Percentiles rank a stretch among this genome's conserved stretches.
Conservation (phyloP, 345 rosid species). For the Hypericum perforatum region DNA sequence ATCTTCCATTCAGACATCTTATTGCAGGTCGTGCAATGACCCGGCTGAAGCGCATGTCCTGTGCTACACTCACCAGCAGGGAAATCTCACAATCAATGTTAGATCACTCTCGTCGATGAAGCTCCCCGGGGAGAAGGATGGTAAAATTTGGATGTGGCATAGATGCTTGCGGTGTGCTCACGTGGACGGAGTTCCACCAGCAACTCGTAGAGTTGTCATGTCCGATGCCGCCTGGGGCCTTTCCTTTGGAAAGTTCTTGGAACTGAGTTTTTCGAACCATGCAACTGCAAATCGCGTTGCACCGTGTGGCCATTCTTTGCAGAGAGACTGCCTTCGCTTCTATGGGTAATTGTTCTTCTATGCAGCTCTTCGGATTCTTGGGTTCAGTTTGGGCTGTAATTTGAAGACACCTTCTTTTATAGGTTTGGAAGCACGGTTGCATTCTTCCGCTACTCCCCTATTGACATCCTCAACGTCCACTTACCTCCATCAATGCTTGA, state of each 20-base stretch:
- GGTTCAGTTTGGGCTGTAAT: conserved; percentile 11
- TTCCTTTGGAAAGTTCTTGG: conserved; percentile 95
- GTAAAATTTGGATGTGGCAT: conserved; percentile 99
- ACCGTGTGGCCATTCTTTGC: conserved; percentile 96
- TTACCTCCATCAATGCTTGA: conserved; percentile 75
- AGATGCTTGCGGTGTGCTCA: conserved; percentile 86
- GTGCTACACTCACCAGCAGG: conserved; percentile 92
- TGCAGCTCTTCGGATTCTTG: neutral
- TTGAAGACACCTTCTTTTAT: conserved; percentile 14
- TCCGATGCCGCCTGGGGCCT: conserved; percentile 99
- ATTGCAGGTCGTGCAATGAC: conserved; percentile 66
- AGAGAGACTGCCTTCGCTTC: conserved; percentile 92
- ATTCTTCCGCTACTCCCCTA: conserved; percentile 89
- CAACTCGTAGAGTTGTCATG: conserved; percentile 91
- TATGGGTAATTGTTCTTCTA: conserved; percentile 52
- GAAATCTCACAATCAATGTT: conserved; percentile 90
- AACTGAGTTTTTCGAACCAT: conserved; percentile 93
- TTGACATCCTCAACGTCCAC: conserved; percentile 69
- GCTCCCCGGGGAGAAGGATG: conserved; percentile 87
- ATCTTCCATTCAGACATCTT: conserved; percentile 35
- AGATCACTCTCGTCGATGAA: conserved; percentile 51
- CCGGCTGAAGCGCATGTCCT: conserved; percentile 80
- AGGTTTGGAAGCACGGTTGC: conserved; percentile 98
- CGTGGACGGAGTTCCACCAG: conserved; percentile 86
- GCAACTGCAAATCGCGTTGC: conserved; percentile 98